Conservation (phyloP, 2,329 filamentous ascomycete species). For the Colletotrichum theobromicola region DNA sequence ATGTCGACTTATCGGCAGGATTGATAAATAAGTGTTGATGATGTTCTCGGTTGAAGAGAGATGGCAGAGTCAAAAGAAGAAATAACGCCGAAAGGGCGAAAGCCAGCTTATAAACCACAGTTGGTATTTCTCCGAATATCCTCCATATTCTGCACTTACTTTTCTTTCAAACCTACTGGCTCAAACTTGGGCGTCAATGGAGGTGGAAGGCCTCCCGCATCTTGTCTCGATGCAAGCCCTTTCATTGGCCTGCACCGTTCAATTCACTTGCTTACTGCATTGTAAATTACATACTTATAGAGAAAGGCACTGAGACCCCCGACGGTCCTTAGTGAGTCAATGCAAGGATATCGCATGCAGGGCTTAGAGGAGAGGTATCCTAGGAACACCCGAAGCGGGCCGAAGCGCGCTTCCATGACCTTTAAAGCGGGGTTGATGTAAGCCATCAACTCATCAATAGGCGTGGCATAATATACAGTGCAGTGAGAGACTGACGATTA, state of each 20-base stretch:
- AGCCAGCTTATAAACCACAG: not conserved
- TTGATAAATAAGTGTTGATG: not conserved
- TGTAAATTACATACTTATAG: no score
- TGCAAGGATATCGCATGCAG: not conserved
- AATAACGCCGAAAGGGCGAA: not conserved
- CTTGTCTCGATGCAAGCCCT: not conserved
- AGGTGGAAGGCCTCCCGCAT: not conserved
- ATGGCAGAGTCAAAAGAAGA: not conserved
- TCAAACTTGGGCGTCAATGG: not conserved
- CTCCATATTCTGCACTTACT: not conserved
- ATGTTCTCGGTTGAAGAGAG: not conserved
- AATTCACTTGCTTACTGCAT: not conserved
- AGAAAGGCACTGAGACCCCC: not conserved
- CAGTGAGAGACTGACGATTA: not conserved
- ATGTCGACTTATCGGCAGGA: not conserved
- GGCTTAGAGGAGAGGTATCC: not conserved
- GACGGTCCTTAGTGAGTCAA: not conserved
- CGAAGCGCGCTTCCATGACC: not conserved
- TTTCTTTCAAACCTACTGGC: not conserved
- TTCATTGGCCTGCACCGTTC: not conserved
- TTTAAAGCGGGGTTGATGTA: not conserved
- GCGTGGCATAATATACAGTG: not conserved
- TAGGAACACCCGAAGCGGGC: not conserved
- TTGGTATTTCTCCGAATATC: not conserved
- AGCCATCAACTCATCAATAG: not conserved